These are phyloP conservation scores for Puccinia polysora DNA, from an alignment of 1,284 basidiomycete genomes.

Conservation along the genomic window DNA sequence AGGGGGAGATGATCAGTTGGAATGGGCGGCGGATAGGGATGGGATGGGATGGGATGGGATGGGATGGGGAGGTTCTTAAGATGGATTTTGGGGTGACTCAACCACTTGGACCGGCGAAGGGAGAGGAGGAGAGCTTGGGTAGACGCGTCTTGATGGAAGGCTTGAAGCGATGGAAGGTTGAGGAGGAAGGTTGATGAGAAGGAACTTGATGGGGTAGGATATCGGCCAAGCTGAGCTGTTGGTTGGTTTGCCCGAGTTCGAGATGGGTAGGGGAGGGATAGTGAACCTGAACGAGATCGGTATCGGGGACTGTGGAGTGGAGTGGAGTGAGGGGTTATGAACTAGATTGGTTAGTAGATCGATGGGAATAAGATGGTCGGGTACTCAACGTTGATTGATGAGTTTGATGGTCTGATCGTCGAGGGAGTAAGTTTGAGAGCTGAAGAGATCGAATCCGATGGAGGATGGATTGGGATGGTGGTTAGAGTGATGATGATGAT, in stretches of 20 bases:
- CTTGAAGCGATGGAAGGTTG: background rate
- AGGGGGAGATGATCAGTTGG: background rate
- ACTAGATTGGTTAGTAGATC: no score
- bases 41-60: background rate
- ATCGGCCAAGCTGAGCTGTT: slow-evolving; percentile 6
- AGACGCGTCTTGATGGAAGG: slow-evolving; percentile 5
- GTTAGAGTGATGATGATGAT: no score
- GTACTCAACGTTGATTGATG: no score
- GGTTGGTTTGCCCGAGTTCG: background rate
- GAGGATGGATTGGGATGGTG: no score
- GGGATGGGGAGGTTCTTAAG: background rate
- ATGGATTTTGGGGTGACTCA: background rate
- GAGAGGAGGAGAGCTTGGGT: background rate
- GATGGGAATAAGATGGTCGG: no score
- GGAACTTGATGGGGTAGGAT: background rate
- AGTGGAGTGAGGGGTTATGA: no score
- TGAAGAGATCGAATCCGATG: no score
- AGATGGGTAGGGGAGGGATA: slow-evolving; percentile 14
- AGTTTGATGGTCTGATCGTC: no score
- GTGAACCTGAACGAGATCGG: slow-evolving; percentile 42
- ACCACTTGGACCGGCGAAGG: slow-evolving; percentile 28
- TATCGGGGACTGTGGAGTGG: no score
- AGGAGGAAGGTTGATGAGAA: background rate
- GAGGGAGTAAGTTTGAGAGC: no score
- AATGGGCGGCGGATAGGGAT: no score